phyloP scores from a whole-genome alignment of 352 stramenopile species.

The Phytopythium aichiense region DNA sequence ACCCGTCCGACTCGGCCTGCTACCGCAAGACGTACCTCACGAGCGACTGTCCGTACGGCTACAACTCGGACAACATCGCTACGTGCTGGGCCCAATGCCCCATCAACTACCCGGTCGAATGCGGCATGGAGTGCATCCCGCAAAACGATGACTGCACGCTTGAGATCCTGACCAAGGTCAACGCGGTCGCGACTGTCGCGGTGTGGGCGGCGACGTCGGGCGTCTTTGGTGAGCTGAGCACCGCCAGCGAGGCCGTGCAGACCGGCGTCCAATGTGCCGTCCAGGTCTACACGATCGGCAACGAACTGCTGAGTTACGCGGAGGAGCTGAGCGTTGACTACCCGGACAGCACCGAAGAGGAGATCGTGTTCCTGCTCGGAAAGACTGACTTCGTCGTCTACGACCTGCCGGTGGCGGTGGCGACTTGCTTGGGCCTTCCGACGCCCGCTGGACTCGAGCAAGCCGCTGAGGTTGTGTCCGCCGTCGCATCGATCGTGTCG shows the following conservation, averaged over 20 bases:
- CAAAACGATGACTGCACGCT: constrained; percentile 60
- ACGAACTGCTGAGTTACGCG: constrained; percentile 39
- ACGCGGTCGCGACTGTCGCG: constrained; percentile 36
- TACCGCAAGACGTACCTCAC: constrained; percentile 47
- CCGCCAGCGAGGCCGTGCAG: constrained; percentile 38
- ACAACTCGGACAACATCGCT: constrained; percentile 41
- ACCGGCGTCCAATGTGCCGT: constrained; percentile 41
- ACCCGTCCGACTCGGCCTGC: constrained; percentile 28
- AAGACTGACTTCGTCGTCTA: constrained; percentile 54
- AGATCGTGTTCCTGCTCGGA: constrained; percentile 45
- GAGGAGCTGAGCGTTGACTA: constrained; percentile 27
- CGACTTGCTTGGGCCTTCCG: constrained; percentile 35
- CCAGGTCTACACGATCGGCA: constrained; percentile 39
- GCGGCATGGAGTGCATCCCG: constrained; percentile 60
- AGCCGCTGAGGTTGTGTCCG: constrained; percentile 27
- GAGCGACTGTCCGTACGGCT: constrained; percentile 34
- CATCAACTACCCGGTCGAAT: constrained; percentile 69
- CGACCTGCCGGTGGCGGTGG: constrained; percentile 46
- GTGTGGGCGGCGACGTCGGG: constrained; percentile 50
- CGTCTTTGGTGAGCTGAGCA: constrained; percentile 43
- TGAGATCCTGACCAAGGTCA: constrained; percentile 47
- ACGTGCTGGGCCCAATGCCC: constrained; percentile 71
- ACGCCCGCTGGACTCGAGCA: constrained; percentile 21
- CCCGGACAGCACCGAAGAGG: constrained; percentile 40
- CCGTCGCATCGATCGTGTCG: constrained; percentile 27